phyloP scores from a whole-genome alignment of 495 filamentous ascomycete genomes.

The Talaromyces borbonicus region DNA sequence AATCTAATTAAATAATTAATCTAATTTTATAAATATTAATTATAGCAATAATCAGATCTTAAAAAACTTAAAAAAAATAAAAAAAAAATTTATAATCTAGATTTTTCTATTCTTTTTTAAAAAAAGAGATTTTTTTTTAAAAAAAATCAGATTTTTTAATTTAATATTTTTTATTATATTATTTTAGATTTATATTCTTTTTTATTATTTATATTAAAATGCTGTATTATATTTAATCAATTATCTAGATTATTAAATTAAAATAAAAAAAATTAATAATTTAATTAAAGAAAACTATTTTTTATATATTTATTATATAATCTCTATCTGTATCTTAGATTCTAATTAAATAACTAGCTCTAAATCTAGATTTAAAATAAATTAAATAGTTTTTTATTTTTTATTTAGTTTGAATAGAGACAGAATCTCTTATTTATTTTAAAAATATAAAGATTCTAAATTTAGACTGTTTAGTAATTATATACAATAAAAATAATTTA shows the following conservation, averaged over 20 bases:
- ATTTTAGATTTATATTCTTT: too few species aligned
- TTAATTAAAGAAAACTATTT: too few species aligned
- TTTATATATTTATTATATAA: too few species aligned
- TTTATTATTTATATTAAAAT: too few species aligned
- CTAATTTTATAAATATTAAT: background rate
- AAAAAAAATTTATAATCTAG: background rate
- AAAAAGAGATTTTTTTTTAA: background rate
- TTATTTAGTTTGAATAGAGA: background rate
- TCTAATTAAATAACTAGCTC: background rate
- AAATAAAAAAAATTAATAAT: background rate
- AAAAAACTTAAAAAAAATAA: background rate
- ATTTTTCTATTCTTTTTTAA: background rate
- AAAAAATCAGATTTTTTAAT: background rate
- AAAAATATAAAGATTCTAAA: background rate
- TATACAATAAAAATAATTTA: background rate
- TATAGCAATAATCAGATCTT: too few species aligned
- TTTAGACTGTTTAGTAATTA: background rate
- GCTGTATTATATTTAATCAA: background rate
- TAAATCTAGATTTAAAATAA: too few species aligned
- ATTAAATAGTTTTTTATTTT: background rate
- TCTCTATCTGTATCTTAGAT: background rate
- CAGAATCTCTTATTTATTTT: background rate
- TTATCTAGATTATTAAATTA: background rate
- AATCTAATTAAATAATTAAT: background rate
- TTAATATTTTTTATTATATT: too few species aligned